Conservation (phyloP, 176 grass and related monocot species). For the Alloteropsis semialata region DNA sequence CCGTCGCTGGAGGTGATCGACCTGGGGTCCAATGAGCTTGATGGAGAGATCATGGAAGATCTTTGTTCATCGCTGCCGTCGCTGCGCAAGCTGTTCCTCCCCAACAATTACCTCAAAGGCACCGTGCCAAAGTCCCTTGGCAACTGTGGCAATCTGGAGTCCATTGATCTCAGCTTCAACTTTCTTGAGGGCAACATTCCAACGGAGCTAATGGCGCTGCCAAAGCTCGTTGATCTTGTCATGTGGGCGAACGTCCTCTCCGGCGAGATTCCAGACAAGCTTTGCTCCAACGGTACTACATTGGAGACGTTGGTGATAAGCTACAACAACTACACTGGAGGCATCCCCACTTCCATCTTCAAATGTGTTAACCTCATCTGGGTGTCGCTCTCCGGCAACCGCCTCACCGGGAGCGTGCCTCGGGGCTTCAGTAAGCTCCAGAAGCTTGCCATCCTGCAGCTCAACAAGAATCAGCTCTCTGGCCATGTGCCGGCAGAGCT, state of each 20-base stretch:
- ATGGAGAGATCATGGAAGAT: constrained; percentile 50
- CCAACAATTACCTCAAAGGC: constrained; percentile 76
- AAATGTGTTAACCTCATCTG: constrained; percentile 77
- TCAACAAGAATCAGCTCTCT: constrained; percentile 69
- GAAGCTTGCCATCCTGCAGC: constrained; percentile 85
- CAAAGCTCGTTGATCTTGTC: constrained; percentile 67
- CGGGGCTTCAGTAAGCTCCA: constrained; percentile 50
- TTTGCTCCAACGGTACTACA: constrained; percentile 48
- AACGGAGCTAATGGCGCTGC: constrained; percentile 38
- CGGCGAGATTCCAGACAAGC: constrained; percentile 65
- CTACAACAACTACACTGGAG: constrained; percentile 75
- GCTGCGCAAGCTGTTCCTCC: constrained; percentile 53
- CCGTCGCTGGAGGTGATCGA: constrained; percentile 66
- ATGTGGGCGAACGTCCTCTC: constrained; percentile 88
- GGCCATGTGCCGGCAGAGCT: constrained; percentile 64
- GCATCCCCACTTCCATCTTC: constrained; percentile 59
- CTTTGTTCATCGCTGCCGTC: constrained; percentile 59
- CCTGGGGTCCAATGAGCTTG: constrained; percentile 70
- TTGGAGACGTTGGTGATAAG: constrained; percentile 82
- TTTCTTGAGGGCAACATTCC: constrained; percentile 58
- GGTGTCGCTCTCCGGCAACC: constrained; percentile 80
- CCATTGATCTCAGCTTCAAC: constrained; percentile 96
- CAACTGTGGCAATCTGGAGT: constrained; percentile 62
- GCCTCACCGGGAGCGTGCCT: constrained; percentile 59
- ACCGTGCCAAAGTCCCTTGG: constrained; percentile 51